A percentile compares a stretch with the other conserved stretches of the same genome.
These are phyloP conservation scores for Blechomonas ayalai DNA, from an alignment of 208 protist species.

Conservation along the genomic window DNA sequence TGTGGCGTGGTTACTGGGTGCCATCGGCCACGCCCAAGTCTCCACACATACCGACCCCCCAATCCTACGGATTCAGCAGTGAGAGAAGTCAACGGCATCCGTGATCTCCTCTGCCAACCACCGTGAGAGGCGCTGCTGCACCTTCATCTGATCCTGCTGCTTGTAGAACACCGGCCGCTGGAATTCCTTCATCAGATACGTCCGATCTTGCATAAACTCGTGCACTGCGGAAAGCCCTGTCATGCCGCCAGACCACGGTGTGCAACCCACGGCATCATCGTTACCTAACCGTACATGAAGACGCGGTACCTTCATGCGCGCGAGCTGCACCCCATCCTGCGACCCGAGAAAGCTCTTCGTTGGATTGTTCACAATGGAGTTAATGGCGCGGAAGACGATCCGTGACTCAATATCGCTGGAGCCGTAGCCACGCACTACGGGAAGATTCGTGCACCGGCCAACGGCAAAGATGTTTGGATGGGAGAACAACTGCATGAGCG, in stretches of 20 bases:
- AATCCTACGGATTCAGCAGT: too few species aligned
- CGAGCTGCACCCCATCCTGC: slow-evolving; percentile 39
- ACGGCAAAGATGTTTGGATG: slow-evolving; percentile 68
- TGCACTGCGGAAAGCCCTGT: slow-evolving; percentile 49
- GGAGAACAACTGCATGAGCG: slow-evolving; percentile 75
- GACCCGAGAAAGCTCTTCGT: slow-evolving; percentile 56
- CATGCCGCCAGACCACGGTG: slow-evolving; percentile 74
- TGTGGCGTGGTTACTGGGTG: too few species aligned
- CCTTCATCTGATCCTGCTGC: slow-evolving; percentile 68
- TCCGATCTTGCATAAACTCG: slow-evolving; percentile 78
- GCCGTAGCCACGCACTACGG: slow-evolving; percentile 51
- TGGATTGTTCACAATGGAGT: slow-evolving; percentile 62
- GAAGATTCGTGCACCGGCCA: slow-evolving; percentile 73
- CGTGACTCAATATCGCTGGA: slow-evolving; percentile 66
- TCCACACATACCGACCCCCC: too few species aligned
- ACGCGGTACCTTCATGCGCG: slow-evolving; percentile 56
- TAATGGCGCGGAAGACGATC: slow-evolving; percentile 68
- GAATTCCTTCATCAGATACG: slow-evolving; percentile 72
- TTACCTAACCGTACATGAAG: slow-evolving; percentile 64
- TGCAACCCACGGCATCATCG: slow-evolving; percentile 65
- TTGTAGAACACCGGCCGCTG: slow-evolving; percentile 78
- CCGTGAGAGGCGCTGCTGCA: slow-evolving; percentile 50
- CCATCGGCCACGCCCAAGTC: too few species aligned
- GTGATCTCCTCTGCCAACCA: slow-evolving; percentile 69
- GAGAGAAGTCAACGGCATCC: slow-evolving; percentile 73